Evolutionary conservation across 495 filamentous ascomycete genomes (phyloP).

Genomic region (Penicillium coffeae): DNA sequence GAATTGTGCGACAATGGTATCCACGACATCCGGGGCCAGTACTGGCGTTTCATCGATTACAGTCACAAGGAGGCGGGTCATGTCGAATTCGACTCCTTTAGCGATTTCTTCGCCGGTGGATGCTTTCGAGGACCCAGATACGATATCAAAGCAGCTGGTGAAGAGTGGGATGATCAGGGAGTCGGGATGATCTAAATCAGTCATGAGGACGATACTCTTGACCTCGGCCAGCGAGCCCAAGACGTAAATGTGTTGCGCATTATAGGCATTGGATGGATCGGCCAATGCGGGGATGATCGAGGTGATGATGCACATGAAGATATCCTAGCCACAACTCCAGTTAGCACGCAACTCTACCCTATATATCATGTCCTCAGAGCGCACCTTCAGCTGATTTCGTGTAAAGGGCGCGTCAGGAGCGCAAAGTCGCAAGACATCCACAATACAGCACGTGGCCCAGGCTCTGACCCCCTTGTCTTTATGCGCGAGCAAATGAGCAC

Average conservation of each 20-base stretch:
- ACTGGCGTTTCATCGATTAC: slow-evolving; percentile 81
- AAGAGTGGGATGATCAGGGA: slow-evolving; percentile 76
- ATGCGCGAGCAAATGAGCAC: slow-evolving; percentile 75
- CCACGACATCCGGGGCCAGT: slow-evolving; percentile 80
- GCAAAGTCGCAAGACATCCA: slow-evolving; percentile 90
- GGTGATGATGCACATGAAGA: slow-evolving; percentile 84
- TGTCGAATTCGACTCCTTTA: slow-evolving; percentile 88
- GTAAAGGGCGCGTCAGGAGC: slow-evolving; percentile 96
- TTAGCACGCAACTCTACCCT: slow-evolving; percentile 7
- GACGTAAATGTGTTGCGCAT: slow-evolving; percentile 86
- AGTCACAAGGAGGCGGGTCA: slow-evolving; percentile 78
- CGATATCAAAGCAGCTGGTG: slow-evolving; percentile 83
- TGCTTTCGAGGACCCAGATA: slow-evolving; percentile 71
- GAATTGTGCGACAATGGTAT: slow-evolving; percentile 94
- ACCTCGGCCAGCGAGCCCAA: slow-evolving; percentile 84
- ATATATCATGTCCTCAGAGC: slow-evolving; percentile 4
- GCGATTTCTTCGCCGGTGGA: slow-evolving; percentile 73
- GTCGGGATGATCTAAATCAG: slow-evolving; percentile 80
- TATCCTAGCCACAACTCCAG: slow-evolving; percentile 56
- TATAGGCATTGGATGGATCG: slow-evolving; percentile 87
- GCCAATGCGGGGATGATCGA: slow-evolving; percentile 80
- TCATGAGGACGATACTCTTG: slow-evolving; percentile 90
- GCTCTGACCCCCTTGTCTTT: slow-evolving; percentile 92
- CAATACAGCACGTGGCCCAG: slow-evolving; percentile 81
- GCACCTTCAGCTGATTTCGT: slow-evolving; percentile 81